phyloP scores from a whole-genome alignment of 1,284 basidiomycete species.

The Ceratorhiza oryzae-sativae region DNA sequence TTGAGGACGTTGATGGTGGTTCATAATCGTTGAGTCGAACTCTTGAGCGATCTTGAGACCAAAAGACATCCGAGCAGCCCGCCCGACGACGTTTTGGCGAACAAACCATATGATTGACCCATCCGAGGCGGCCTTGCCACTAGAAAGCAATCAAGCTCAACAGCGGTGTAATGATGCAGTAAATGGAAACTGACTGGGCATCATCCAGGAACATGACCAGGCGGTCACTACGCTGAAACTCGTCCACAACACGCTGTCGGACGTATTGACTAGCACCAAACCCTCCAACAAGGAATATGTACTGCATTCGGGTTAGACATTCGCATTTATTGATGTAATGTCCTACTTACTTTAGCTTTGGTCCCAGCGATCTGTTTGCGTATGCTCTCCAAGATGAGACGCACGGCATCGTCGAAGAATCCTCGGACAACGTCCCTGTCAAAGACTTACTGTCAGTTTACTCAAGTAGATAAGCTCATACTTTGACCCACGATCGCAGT shows the following conservation, averaged over 20 bases:
- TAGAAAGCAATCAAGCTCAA: not conserved
- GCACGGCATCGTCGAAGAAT: constrained; percentile 18
- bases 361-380: constrained; percentile 6
- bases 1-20: not conserved
- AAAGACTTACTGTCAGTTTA: not conserved
- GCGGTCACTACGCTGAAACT: not conserved
- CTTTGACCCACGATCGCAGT: not conserved
- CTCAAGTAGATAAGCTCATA: not conserved
- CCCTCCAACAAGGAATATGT: constrained; percentile 30
- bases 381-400: not conserved
- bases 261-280: constrained; percentile 28
- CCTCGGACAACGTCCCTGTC: constrained; percentile 15
- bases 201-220: constrained; percentile 22
- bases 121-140: constrained; percentile 15
- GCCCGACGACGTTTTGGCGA: constrained; percentile 6
- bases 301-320: no score
- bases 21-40: not conserved
- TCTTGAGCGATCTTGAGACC: not conserved
- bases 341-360: not conserved
- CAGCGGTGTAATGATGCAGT: not conserved
- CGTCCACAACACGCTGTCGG: not conserved
- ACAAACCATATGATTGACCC: constrained; percentile 23
- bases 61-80: constrained; percentile 24
- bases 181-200: not conserved
- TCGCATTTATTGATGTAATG: no score